These are phyloP conservation scores for Plasmodium berghei DNA, from an alignment of 169 alveolate species.

Conservation along the genomic window DNA sequence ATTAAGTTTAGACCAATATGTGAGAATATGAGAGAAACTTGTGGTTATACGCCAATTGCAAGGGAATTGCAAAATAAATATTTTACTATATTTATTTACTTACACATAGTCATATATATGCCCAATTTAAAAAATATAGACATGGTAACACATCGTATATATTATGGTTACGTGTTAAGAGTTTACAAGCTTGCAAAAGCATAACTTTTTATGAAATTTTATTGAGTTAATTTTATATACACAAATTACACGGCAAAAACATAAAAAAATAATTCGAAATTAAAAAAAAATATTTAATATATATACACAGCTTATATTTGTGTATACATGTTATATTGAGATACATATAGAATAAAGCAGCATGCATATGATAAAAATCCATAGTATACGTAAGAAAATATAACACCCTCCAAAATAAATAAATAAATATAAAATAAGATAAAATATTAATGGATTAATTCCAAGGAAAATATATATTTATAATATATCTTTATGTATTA, in stretches of 20 bases:
- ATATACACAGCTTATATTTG: not conserved
- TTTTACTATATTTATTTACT: too few relatives aligned
- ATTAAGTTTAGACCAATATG: too few relatives aligned
- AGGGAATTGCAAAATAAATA: too few relatives aligned
- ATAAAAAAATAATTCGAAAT: conserved; percentile 17
- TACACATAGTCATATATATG: too few relatives aligned
- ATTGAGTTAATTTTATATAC: conserved; percentile 20
- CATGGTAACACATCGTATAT: not conserved
- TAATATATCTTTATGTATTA: not conserved
- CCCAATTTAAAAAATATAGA: too few relatives aligned
- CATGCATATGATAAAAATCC: not conserved
- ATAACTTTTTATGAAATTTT: not conserved
- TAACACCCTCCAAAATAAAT: not conserved
- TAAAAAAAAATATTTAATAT: not conserved
- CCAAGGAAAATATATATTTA: not conserved
- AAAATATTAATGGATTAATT: not conserved
- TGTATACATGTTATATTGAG: not conserved
- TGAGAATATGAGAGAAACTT: too few relatives aligned
- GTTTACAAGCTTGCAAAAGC: not conserved
- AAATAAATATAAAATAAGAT: conserved; percentile 8
- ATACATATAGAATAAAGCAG: not conserved
- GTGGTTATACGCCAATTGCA: too few relatives aligned
- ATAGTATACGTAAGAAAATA: not conserved
- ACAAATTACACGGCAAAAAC: conserved; percentile 40
- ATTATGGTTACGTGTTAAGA: not conserved